Evolutionary conservation across 179 eudicot species (phyloP).

Genomic region (Gypsophila paniculata): DNA sequence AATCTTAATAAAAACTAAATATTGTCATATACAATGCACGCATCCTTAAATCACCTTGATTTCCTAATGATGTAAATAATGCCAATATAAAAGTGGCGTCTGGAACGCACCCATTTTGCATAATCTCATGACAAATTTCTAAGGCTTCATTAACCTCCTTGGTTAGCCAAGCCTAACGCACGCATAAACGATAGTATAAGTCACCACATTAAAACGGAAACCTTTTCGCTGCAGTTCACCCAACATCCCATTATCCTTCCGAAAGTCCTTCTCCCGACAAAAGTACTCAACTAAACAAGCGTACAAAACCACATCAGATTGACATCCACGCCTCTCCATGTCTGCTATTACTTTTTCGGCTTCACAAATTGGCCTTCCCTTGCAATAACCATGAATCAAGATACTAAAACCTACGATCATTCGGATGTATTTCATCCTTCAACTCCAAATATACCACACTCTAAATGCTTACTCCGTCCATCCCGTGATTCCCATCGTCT

Average conservation of each 20-base stretch:
- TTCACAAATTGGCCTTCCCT: constrained; percentile 42
- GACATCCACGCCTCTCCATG: constrained; percentile 54
- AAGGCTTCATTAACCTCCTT: too few relatives aligned
- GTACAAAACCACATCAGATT: constrained; percentile 50
- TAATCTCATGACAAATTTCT: too few relatives aligned
- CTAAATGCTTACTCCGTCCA: too few relatives aligned
- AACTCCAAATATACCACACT: constrained; percentile 36
- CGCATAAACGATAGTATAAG: too few relatives aligned
- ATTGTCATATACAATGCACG: constrained; percentile 27
- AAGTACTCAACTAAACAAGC: constrained; percentile 56
- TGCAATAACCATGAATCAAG: constrained; percentile 79
- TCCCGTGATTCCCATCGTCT: too few relatives aligned
- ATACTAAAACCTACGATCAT: constrained; percentile 43
- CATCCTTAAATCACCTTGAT: constrained; percentile 68
- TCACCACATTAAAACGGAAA: too few relatives aligned
- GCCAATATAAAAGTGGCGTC: constrained; percentile 61
- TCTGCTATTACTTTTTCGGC: constrained; percentile 42
- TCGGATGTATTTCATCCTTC: constrained; percentile 41
- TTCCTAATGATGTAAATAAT: constrained; percentile 37
- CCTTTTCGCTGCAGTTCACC: constrained; percentile 43
- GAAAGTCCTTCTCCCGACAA: constrained; percentile 58
- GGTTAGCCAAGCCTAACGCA: too few relatives aligned
- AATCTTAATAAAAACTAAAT: not conserved
- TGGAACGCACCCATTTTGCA: constrained; percentile 39
- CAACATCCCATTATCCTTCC: constrained; percentile 46